phyloP scores from a whole-genome alignment of 1,139 yeast genomes.

The Yamadazyma dushanensis region DNA sequence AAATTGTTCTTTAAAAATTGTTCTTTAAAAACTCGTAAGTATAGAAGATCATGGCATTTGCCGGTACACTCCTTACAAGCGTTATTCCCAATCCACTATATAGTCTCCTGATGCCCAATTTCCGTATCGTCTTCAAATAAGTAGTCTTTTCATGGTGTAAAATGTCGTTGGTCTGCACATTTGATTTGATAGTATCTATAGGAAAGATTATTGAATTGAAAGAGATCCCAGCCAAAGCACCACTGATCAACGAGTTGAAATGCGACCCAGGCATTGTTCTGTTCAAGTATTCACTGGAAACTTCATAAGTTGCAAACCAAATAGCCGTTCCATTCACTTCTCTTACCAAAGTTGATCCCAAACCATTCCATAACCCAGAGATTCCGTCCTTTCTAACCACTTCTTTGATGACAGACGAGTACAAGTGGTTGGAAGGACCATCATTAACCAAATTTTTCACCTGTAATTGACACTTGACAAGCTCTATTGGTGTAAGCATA shows the following conservation, averaged over 20 bases:
- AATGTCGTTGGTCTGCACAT: constrained; percentile 69
- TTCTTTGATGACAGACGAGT: constrained; percentile 37
- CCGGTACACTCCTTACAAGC: constrained; percentile 78
- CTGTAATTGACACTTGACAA: constrained; percentile 85
- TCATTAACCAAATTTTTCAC: constrained; percentile 51
- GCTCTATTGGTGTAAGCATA: constrained; percentile 85
- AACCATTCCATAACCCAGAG: constrained; percentile 73
- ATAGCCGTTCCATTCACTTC: constrained; percentile 91
- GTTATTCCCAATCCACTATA: constrained; percentile 89
- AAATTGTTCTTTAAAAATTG: constrained; percentile 4
- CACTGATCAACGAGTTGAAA: constrained; percentile 55
- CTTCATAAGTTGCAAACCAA: constrained; percentile 91
- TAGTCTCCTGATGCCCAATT: constrained; percentile 58
- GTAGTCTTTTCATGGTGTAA: constrained; percentile 17
- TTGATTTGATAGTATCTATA: constrained; percentile 84
- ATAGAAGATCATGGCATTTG: constrained; percentile 84
- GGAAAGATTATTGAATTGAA: constrained; percentile 85
- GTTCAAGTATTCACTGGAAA: constrained; percentile 42
- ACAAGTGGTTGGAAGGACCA: constrained; percentile 12
- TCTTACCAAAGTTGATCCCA: constrained; percentile 76
- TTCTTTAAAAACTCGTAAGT: constrained; percentile 68
- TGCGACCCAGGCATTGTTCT: constrained; percentile 2
- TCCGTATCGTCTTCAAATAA: constrained; percentile 31
- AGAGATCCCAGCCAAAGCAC: constrained; percentile 83
- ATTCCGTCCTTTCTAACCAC: constrained; percentile 56